Base-by-base conservation (phyloP, 208 protist genomes). In the Trypanosoma boissoni region DNA sequence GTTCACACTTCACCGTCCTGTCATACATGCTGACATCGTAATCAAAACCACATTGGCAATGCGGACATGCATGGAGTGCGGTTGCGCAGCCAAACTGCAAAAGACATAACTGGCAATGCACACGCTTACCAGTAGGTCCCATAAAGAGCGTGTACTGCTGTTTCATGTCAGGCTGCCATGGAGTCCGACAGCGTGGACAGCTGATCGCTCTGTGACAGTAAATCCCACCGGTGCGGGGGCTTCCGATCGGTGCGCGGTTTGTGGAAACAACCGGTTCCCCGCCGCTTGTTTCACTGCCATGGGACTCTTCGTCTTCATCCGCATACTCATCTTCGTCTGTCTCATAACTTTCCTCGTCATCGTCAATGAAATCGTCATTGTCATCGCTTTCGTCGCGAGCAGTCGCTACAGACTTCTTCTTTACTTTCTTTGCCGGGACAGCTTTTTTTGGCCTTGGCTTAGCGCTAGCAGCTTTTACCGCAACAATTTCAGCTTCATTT, bases 61-160 rank as follows among this genome's bases (percentile, higher is more conserved):
- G 78, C n/a, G 88, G 84, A 65, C 88, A 94, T 44, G 66, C 65
- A 60, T 94, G 88, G 36, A 89, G 48, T 1, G 84, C 88, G 0
- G 84, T 89, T 14, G 84, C 82, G 32, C 71, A 81, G 26, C 88
- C 88, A 55, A 92, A 94, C 1, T 73, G 66, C 42, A 88, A 82
- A 21, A 94, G 78, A 44, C 88, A 94, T 44, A 86, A 70, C 51
- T 94, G 83, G 58, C 88, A 94, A 72, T 94, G 88, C 34, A 91
- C 78, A 55, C 80, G 83, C 72, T 80, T 80, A 7, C 80, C 81
- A 62, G 80, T 84, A 29, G 72, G 58, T 23, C 88, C 88, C 88
- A 94, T 94, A 63, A 94, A 91, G 28, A 94, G 79, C 8, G 82
- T 81, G 71, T 94, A 94, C 58, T 94, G 88, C 52, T 76, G 78